Evolutionary conservation across 768 basidiomycete species (phyloP).

Genomic region (Suillus americanus): DNA sequence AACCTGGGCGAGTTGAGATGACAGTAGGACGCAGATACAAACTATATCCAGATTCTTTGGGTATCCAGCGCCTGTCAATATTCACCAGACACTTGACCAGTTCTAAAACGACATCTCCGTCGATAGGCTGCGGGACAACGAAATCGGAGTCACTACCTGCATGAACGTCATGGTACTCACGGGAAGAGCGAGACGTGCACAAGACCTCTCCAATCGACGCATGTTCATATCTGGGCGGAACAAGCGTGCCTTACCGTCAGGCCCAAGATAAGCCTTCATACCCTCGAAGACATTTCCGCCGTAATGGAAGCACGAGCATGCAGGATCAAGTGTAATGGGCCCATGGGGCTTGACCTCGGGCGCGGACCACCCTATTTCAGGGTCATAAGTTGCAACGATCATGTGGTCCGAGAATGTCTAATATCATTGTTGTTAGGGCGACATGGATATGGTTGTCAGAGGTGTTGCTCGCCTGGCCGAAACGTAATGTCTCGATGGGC

Average conservation of each 20-base stretch:
- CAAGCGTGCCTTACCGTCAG: constrained; percentile 70
- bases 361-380: constrained; percentile 62
- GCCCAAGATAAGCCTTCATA: constrained; percentile 73
- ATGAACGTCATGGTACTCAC: constrained; percentile 34
- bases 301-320: constrained; percentile 59
- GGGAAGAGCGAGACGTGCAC: constrained; percentile 71
- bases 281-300: constrained; percentile 62
- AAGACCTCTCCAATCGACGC: constrained; percentile 71
- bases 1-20: constrained; percentile 46
- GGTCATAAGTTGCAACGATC: constrained; percentile 65
- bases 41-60: constrained; percentile 66
- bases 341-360: constrained; percentile 75
- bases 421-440: background rate
- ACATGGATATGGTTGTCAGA: constrained; percentile 4
- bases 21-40: constrained; percentile 86
- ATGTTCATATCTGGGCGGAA: constrained; percentile 88
- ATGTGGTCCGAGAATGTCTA: constrained; percentile 79
- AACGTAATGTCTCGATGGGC: constrained; percentile 44
- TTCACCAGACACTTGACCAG: constrained; percentile 66
- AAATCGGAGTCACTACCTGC: background rate
- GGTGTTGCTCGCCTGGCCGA: constrained; percentile 50
- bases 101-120: constrained; percentile 45
- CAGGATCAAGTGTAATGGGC: constrained; percentile 58
- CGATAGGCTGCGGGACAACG: constrained; percentile 34
- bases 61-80: constrained; percentile 86